Percentiles rank a stretch among this genome's conserved stretches.
Evolutionary conservation across 2,329 filamentous ascomycete species (phyloP).

Genomic region (Colletotrichum sp.): DNA sequence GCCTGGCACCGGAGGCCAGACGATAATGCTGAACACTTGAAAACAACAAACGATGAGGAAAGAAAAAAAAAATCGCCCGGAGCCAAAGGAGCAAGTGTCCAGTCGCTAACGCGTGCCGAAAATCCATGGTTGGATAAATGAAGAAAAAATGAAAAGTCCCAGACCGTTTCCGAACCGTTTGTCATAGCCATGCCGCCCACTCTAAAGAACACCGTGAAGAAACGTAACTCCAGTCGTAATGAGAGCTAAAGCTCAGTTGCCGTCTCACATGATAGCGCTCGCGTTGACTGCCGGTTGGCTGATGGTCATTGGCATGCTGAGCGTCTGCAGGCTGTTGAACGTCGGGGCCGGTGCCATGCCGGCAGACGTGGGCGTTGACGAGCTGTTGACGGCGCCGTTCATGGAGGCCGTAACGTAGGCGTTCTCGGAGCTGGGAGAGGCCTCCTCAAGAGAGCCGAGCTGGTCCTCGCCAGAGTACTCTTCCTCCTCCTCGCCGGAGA

Average conservation of each 20-base stretch:
- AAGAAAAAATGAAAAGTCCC: conserved; percentile 15
- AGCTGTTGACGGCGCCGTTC: conserved; percentile 45
- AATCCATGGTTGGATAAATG: conserved; percentile 17
- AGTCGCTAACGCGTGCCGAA: conserved; percentile 13
- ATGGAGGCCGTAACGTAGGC: conserved; percentile 64
- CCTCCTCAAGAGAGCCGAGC: conserved; percentile 79
- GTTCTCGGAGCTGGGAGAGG: conserved; percentile 74
- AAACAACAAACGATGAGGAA: not conserved
- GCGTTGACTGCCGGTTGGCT: conserved; percentile 58
- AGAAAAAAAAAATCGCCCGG: not conserved
- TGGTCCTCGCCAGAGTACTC: conserved; percentile 84
- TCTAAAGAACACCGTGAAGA: conserved; percentile 20
- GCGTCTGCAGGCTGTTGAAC: conserved; percentile 64
- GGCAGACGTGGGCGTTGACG: conserved; percentile 28
- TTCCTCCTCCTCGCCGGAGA: conserved; percentile 85
- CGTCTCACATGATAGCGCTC: conserved; percentile 47
- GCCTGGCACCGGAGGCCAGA: conserved; percentile 6
- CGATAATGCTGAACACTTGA: conserved; percentile 14
- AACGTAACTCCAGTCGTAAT: conserved; percentile 22
- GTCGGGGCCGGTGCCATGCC: conserved; percentile 32
- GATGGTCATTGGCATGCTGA: conserved; percentile 70
- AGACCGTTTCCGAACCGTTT: conserved; percentile 9
- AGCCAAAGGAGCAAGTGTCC: conserved; percentile 9
- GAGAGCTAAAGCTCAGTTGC: conserved; percentile 8
- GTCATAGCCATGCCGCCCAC: conserved; percentile 20